Percentiles rank a stretch among this genome's conserved stretches.
Evolutionary conservation across 1,284 basidiomycete genomes (phyloP).

Genomic region (Coniophora puteana): DNA sequence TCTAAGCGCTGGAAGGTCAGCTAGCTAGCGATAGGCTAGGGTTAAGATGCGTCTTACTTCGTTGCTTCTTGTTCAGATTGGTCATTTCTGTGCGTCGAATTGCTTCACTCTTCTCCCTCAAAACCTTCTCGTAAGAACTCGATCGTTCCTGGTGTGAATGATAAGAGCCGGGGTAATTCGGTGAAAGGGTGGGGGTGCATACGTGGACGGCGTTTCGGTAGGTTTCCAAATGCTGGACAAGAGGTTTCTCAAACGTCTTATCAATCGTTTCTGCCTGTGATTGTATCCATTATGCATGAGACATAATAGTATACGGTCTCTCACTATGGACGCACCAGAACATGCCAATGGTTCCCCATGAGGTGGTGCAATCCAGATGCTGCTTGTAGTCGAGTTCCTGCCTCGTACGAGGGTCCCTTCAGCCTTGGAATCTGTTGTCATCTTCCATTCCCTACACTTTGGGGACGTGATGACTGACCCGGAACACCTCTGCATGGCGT

Average conservation of each 20-base stretch:
- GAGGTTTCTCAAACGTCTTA: constrained; percentile 86
- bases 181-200: constrained; percentile 8
- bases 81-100: constrained; percentile 89
- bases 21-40: background rate
- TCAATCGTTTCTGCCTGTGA: constrained; percentile 86
- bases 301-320: constrained; percentile 3
- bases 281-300: too few species aligned
- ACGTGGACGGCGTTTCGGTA: constrained; percentile 76
- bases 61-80: constrained; percentile 81
- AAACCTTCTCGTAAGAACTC: constrained; percentile 71
- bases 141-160: constrained; percentile 86
- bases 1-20: constrained; percentile 41
- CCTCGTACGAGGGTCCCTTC: constrained; percentile 78
- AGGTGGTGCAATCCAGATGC: constrained; percentile 90
- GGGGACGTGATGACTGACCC: constrained; percentile 44
- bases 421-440: constrained; percentile 40
- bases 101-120: constrained; percentile 79
- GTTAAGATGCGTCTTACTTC: constrained; percentile 53
- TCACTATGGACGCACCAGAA: constrained; percentile 55
- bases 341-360: constrained; percentile 90
- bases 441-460: background rate
- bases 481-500: constrained; percentile 81
- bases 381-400: constrained; percentile 74
- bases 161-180: constrained; percentile 15
- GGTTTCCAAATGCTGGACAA: constrained; percentile 79